Evolutionary conservation across 2,329 filamentous ascomycete species (phyloP), one percentile per base, ranked within the genome.

Genomic region (Metarhizium sp.): DNA sequence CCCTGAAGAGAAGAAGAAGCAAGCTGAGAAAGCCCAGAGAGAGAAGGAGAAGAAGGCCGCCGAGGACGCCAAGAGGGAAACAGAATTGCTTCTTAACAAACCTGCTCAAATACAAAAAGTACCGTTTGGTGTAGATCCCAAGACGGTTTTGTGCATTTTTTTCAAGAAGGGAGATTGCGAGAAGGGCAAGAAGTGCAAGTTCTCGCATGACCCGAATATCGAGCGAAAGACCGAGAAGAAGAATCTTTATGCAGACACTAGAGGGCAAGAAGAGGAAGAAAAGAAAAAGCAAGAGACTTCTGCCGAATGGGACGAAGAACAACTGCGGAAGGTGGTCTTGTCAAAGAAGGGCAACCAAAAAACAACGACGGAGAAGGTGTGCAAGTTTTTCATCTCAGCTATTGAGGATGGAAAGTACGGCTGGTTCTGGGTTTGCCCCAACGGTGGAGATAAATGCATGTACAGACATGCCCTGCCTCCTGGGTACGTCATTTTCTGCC

Each of bases 341-440:
- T 95, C 88, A 66, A 99, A 99, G 77, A 95, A 99, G 73, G 94
- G 94, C 53, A 99, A 99, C 73, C 94, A 95, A 58, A 85, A 87
- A 69, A 96, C 92, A 25, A 89, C 88, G 5, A 99, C 94, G 50
- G 94, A 99, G 69, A 99, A 97, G 75, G 94, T 99, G 62, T 99
- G 94, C 89, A 99, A 97, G 74, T 96, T 77, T 78, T 99, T 99
- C 71, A 94, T 97, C 69, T 86, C 92, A 63, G 94, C 94, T 30
- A 94, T 99, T 59, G 94, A 99, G 74, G 94, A 99, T 68, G 89
- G 91, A 66, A 99, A 97, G 74, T 99, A 99, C 66, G 94, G 94
- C 59, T 99, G 94, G 94, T 97, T 99, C 75, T 99, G 94, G 94
- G 80, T 85, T 57, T 99, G 94, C 80, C 94, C 94, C 50, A 97